Percentiles rank a stretch among this genome's conserved stretches.
These are phyloP conservation scores for Aspergillus phoenicis DNA, from an alignment of 2,329 filamentous ascomycete species.

Conservation along the genomic window DNA sequence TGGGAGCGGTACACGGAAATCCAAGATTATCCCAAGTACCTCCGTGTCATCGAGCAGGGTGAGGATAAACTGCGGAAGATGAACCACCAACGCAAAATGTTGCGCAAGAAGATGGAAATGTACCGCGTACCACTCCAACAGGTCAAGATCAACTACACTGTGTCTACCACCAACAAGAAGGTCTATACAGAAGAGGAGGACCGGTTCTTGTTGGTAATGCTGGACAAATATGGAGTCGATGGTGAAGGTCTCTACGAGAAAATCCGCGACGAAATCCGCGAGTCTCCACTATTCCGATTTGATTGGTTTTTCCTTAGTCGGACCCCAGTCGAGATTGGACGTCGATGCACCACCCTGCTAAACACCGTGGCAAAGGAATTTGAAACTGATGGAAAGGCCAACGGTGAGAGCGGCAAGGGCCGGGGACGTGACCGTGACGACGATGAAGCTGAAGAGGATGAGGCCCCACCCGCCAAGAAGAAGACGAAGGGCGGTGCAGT, in stretches of 20 bases:
- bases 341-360: conserved; percentile 89
- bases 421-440: conserved; percentile 65
- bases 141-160: conserved; percentile 97
- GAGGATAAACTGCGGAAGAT: conserved; percentile 88
- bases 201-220: conserved; percentile 87
- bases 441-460: conserved; percentile 80
- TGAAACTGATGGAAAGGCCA: conserved; percentile 64
- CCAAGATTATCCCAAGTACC: conserved; percentile 82
- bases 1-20: conserved; percentile 96
- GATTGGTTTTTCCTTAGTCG: conserved; percentile 99
- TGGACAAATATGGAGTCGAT: conserved; percentile 91
- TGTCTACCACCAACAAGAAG: conserved; percentile 99
- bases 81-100: conserved; percentile 87
- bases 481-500: conserved; percentile 88
- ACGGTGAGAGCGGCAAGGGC: conserved; percentile 69
- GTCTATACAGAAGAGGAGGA: conserved; percentile 99
- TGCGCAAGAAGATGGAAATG: conserved; percentile 92
- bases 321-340: conserved; percentile 87
- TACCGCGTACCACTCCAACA: conserved; percentile 98
- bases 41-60: conserved; percentile 86
- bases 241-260: conserved; percentile 86
- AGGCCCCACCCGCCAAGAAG: conserved; percentile 87
- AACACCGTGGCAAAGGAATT: conserved; percentile 96
- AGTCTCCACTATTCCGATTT: conserved; percentile 92
- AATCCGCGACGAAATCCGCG: conserved; percentile 95